phyloP scores from a whole-genome alignment of 345 rosid species.

The Passiflora organensis region DNA sequence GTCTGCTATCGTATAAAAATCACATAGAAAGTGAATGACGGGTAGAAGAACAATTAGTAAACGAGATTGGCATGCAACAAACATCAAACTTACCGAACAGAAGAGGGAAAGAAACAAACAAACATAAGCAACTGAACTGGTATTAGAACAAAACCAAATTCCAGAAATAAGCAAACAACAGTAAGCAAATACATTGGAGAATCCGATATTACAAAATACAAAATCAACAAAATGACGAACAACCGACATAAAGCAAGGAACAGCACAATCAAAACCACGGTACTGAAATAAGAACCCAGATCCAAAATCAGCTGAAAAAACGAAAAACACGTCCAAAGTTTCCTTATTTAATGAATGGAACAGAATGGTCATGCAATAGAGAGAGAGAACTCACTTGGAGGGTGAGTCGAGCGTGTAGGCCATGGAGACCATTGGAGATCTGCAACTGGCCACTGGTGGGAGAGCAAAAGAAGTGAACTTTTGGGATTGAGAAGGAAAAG shows the following conservation, averaged over 20 bases:
- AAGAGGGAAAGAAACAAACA: neutral
- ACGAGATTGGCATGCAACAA: too few relatives aligned
- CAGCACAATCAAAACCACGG: neutral
- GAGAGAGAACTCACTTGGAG: constrained; percentile 38
- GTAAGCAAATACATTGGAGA: too few relatives aligned
- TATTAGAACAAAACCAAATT: too few relatives aligned
- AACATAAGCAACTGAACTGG: neutral
- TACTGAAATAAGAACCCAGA: constrained; percentile 17
- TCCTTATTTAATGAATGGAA: constrained; percentile 4
- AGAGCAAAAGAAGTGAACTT: constrained; percentile 50
- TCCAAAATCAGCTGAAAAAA: constrained; percentile 12
- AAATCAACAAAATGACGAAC: too few relatives aligned
- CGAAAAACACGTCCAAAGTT: constrained; percentile 1
- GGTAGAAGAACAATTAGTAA: too few relatives aligned
- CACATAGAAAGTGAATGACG: too few relatives aligned
- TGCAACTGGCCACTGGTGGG: constrained; percentile 51
- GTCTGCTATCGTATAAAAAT: too few relatives aligned
- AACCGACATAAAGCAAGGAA: neutral
- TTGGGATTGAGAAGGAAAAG: constrained; percentile 47
- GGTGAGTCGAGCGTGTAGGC: constrained; percentile 67
- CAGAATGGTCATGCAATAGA: too few relatives aligned
- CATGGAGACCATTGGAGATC: constrained; percentile 77
- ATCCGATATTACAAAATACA: too few relatives aligned
- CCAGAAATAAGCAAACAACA: too few relatives aligned
- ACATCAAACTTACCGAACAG: neutral